Evolutionary conservation across 1,139 yeast species (phyloP), one percentile per base, ranked within the genome.

Genomic region (Spathaspora jeffriesii): DNA sequence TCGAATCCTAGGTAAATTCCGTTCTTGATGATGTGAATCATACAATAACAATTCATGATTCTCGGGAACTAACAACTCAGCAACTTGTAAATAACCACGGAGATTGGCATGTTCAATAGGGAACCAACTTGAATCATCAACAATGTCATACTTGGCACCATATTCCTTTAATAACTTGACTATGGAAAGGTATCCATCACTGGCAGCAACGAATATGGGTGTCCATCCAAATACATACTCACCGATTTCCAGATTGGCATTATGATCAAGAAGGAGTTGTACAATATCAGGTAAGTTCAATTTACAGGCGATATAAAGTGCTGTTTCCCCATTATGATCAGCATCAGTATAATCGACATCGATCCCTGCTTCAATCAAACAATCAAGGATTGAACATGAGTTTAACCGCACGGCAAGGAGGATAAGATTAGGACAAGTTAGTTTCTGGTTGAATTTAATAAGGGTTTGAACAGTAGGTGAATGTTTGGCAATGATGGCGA

Each of bases 31-130:
- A 47, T 70, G 70, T 42, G 67, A 67, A 56, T 75, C 78, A 53
- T 70, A 73, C 18, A 71, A 57, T 42, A 75, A 64, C 31, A 75
- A 47, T 32, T 58, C 57, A 23, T 63, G 62, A 50, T 73, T 64
- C 1, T 49, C 47, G 1, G 89, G 88, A 46, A 69, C 70, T 48
- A 90, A 69, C 56, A 82, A 58, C 45, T 81, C 82, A 2, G 96
- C 85, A 22, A 89, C 81, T 2, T 72, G 76, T 51, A 92, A 70
- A 64, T 91, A 96, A 9, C 99, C 99, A 57, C 98, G 78, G 44
- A 93, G 73, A 48, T 90, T 85, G 0, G 98, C 97, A 65, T 93
- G 98, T 60, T 93, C 99, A 84, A 90, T 84, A 8, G 98, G 97
- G 21, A 92, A 83, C 98, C 98, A 93, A 0, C 98, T 98, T 39